Evolutionary conservation across 1,139 yeast genomes (phyloP).

Genomic region (Yamadazyma membranifaciens): DNA sequence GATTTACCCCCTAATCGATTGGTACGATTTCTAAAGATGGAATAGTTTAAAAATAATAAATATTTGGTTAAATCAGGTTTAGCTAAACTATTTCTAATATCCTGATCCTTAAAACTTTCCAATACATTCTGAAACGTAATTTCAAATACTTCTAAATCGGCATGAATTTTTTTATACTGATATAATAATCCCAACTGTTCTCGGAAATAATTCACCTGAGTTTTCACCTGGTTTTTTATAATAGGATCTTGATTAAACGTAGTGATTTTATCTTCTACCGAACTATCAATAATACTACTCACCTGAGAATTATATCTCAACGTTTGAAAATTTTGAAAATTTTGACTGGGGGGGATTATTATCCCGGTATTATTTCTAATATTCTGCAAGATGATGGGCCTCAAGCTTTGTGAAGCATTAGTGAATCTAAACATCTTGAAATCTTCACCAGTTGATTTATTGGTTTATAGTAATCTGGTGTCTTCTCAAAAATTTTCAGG

Average conservation of each 20-base stretch:
- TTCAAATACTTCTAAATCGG: slow-evolving; percentile 17
- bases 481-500: slow-evolving; percentile 4
- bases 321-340: slow-evolving; percentile 7
- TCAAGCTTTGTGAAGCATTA: slow-evolving; percentile 36
- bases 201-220: slow-evolving; percentile 25
- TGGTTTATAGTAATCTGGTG: too few species aligned
- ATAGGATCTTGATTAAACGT: slow-evolving; percentile 25
- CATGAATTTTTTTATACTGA: slow-evolving; percentile 15
- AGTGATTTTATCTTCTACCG: slow-evolving; percentile 11
- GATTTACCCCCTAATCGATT: slow-evolving; percentile 29
- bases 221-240: slow-evolving; percentile 8
- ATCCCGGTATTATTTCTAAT: slow-evolving; percentile 29
- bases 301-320: slow-evolving; percentile 1
- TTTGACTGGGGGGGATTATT: slow-evolving; percentile 16
- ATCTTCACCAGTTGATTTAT: too few species aligned
- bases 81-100: slow-evolving; percentile 24
- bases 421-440: slow-evolving; percentile 38
- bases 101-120: slow-evolving; percentile 28
- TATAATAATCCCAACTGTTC: slow-evolving; percentile 23
- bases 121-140: slow-evolving; percentile 21
- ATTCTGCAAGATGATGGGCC: slow-evolving; percentile 41
- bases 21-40: slow-evolving; percentile 31
- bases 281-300: neutral
- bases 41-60: slow-evolving; percentile 24
- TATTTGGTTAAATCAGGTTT: slow-evolving; percentile 27